phyloP scores from a whole-genome alignment of 768 basidiomycete species.

The Boletus tomentosulus region DNA sequence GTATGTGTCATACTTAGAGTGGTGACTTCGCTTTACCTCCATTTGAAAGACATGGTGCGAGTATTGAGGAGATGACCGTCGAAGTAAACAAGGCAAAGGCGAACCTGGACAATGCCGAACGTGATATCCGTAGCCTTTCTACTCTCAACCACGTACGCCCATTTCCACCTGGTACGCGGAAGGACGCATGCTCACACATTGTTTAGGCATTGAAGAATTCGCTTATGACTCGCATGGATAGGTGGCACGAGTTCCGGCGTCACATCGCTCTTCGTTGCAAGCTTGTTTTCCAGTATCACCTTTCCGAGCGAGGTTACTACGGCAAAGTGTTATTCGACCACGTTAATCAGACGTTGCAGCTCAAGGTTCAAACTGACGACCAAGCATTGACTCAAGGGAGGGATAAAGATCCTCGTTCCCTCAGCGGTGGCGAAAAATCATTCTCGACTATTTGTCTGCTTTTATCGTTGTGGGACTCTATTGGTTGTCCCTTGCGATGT shows the following conservation, averaged over 20 bases:
- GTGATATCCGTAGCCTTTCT: slow-evolving; percentile 60
- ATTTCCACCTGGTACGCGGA: background rate
- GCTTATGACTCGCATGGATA: slow-evolving; percentile 56
- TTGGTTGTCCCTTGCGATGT: slow-evolving; percentile 90
- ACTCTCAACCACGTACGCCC: slow-evolving; percentile 59
- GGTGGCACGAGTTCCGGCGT: slow-evolving; percentile 85
- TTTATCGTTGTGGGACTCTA: slow-evolving; percentile 94
- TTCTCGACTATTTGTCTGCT: slow-evolving; percentile 94
- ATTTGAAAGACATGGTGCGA: slow-evolving; percentile 59
- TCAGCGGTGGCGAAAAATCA: slow-evolving; percentile 94
- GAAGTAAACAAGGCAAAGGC: slow-evolving; percentile 64
- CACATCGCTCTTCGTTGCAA: slow-evolving; percentile 89
- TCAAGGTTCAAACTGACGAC: slow-evolving; percentile 85
- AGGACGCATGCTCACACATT: slow-evolving; percentile 6
- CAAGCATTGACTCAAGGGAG: slow-evolving; percentile 58
- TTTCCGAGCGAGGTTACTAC: slow-evolving; percentile 82
- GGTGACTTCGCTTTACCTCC: slow-evolving; percentile 1
- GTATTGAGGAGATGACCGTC: slow-evolving; percentile 71
- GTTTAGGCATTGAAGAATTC: slow-evolving; percentile 64
- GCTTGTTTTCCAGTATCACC: slow-evolving; percentile 74
- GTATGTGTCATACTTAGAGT: slow-evolving; percentile 33
- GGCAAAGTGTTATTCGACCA: slow-evolving; percentile 91
- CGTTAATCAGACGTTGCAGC: slow-evolving; percentile 49
- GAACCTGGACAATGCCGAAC: slow-evolving; percentile 54
- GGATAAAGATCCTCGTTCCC: slow-evolving; percentile 80